Evolutionary conservation across 305 asterid species (phyloP).

Genomic region (Solanum chacoense): DNA sequence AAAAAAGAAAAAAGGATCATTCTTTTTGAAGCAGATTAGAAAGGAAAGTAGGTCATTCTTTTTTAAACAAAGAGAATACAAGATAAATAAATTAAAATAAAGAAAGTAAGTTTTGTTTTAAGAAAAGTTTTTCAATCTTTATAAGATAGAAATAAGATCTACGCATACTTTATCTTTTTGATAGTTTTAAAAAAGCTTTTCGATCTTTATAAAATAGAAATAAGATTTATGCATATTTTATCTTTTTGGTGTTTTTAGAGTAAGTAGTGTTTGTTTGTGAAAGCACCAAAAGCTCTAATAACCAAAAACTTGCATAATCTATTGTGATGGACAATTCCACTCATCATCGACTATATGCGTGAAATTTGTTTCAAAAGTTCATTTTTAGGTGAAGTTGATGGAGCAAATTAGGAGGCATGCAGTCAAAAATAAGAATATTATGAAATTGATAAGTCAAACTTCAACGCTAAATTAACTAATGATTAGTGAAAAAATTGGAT

Average conservation of each 20-base stretch:
- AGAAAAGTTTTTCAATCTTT: fast-evolving
- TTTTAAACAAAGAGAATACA: too few relatives aligned
- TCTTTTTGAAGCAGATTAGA: too few relatives aligned
- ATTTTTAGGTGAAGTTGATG: neutral
- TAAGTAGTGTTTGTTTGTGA: neutral
- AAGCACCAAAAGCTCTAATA: neutral
- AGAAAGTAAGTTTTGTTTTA: neutral
- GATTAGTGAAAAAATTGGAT: neutral
- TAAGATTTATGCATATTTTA: too few relatives aligned
- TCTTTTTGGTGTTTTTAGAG: fast-evolving
- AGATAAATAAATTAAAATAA: conserved; percentile 10
- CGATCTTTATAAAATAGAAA: too few relatives aligned
- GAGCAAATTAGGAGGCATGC: neutral
- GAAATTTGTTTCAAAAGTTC: neutral
- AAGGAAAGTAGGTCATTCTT: too few relatives aligned
- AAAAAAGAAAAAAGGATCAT: too few relatives aligned
- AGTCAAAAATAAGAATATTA: neutral
- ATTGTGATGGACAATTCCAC: neutral
- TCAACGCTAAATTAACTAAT: neutral
- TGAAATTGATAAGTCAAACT: neutral
- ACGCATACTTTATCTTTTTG: neutral
- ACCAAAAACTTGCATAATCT: neutral
- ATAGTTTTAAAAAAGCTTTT: fast-evolving
- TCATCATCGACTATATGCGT: neutral
- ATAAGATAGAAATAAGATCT: too few relatives aligned